phyloP scores from a whole-genome alignment of 208 protist genomes.

The Leishmania aethiopica region DNA sequence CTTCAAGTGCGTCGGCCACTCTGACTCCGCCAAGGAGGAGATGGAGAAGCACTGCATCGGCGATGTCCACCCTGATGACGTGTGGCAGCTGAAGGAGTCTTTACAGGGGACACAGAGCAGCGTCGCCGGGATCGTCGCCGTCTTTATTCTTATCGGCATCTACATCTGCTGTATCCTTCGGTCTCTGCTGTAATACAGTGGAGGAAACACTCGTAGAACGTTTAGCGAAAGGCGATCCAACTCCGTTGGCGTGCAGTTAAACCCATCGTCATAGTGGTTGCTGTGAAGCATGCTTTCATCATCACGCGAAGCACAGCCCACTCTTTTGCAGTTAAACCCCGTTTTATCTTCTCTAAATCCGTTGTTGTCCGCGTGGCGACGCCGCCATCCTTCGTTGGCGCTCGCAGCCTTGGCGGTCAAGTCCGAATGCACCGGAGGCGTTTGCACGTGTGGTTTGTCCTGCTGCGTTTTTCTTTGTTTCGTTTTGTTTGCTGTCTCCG shows the following conservation, averaged over 20 bases:
- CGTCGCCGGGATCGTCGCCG: constrained; percentile 25
- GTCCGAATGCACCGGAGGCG: background rate
- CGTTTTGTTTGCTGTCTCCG: background rate
- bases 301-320: too few relatives aligned
- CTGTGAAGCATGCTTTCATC: background rate
- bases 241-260: background rate
- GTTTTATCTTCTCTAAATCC: background rate
- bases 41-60: constrained; percentile 82
- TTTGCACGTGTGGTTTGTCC: background rate
- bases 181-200: constrained; percentile 13
- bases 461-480: background rate
- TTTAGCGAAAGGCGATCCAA: background rate
- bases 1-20: constrained; percentile 86
- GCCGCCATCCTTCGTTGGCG: background rate
- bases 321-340: background rate
- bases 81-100: constrained; percentile 26
- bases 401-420: background rate
- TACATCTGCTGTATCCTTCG: constrained; percentile 40
- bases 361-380: background rate
- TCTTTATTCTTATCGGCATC: constrained; percentile 39
- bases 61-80: constrained; percentile 57
- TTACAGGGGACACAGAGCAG: constrained; percentile 31
- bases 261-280: background rate
- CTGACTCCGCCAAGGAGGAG: constrained; percentile 58
- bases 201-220: background rate